These are phyloP conservation scores for Petunia hybrid DNA, from an alignment of 305 asterid genomes.

Conservation along the genomic window DNA sequence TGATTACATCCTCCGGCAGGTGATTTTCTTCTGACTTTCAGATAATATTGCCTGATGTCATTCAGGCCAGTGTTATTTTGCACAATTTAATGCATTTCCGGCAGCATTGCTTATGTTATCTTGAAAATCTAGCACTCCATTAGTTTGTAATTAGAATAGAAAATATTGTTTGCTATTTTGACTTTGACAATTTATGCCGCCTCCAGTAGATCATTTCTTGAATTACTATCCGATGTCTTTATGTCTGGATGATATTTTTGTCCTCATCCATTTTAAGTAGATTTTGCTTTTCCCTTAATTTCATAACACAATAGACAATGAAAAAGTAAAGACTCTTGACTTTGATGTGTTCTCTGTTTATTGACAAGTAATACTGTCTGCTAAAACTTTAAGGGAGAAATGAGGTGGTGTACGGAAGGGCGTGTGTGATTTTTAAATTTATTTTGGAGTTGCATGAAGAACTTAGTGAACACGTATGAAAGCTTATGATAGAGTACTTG, in stretches of 20 bases:
- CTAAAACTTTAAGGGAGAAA: not conserved
- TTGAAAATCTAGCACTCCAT: not conserved
- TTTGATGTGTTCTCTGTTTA: not conserved
- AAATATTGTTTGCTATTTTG: not conserved
- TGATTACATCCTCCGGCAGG: conserved; percentile 95
- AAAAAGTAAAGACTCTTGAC: not conserved
- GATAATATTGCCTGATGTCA: not conserved
- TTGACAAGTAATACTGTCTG: not conserved
- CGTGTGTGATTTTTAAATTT: not conserved
- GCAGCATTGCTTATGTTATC: not conserved
- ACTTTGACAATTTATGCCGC: not conserved
- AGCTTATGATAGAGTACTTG: not conserved
- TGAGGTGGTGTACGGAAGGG: not conserved
- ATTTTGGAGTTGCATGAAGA: not conserved
- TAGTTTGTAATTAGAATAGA: not conserved
- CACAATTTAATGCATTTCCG: not conserved
- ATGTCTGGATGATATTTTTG: not conserved
- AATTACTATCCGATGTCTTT: not conserved
- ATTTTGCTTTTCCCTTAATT: not conserved
- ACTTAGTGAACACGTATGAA: not conserved
- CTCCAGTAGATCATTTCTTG: conserved; percentile 13
- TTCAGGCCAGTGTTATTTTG: not conserved
- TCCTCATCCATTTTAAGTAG: not conserved
- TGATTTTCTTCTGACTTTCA: conserved; percentile 39
- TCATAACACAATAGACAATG: no score